Evolutionary conservation across 225 moss, liverwort and hornwort species (phyloP).

Genomic region (Antitrichia curtipendula): DNA sequence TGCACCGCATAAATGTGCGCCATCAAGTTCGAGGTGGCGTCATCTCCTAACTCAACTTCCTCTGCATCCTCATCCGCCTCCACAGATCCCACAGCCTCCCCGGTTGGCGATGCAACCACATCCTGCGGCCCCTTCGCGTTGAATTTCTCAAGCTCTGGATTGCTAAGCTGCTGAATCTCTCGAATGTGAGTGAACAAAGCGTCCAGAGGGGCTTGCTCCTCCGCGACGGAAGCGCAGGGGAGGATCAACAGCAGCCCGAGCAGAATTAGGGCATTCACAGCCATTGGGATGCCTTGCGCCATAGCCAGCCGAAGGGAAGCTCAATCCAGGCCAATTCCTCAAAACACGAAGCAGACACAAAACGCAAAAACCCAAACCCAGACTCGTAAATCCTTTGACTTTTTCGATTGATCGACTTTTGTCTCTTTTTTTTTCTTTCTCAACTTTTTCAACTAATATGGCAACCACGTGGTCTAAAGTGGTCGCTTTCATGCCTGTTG

Average conservation of each 20-base stretch:
- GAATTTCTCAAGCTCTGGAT: conserved; percentile 4
- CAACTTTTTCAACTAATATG: neutral
- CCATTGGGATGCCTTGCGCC: neutral
- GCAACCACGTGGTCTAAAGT: neutral
- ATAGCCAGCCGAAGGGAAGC: neutral
- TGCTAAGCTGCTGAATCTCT: conserved; percentile 1
- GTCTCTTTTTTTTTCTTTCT: no score
- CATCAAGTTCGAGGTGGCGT: conserved; percentile 3
- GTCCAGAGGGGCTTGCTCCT: neutral
- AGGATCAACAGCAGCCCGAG: neutral
- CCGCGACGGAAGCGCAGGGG: neutral
- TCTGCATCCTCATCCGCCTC: neutral
- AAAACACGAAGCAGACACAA: neutral
- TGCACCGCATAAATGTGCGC: conserved; percentile 14
- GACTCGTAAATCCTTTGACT: neutral
- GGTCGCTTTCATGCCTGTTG: neutral
- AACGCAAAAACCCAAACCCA: neutral
- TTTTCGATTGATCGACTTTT: neutral
- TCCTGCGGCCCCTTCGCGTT: neutral
- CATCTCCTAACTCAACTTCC: neutral
- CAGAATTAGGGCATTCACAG: conserved; percentile 6
- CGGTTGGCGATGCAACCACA: neutral
- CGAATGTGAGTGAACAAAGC: conserved; percentile 5
- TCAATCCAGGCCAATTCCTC: neutral
- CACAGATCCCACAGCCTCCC: neutral